phyloP scores from a whole-genome alignment of 139 green algal species.

The Limnomonas spitsbergensis region DNA sequence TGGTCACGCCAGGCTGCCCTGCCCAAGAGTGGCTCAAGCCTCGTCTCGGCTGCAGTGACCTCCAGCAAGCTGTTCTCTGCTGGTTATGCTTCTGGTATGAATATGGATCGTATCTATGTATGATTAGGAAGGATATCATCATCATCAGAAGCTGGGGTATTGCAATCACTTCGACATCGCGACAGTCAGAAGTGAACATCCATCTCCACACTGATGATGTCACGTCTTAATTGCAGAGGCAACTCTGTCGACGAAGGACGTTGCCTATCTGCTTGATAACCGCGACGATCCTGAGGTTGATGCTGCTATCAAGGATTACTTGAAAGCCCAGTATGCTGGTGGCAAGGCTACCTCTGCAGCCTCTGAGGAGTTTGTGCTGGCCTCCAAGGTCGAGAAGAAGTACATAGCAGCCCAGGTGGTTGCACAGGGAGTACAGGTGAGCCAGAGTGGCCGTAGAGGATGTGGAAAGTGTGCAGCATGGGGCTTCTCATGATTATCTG shows the following conservation, averaged over 20 bases:
- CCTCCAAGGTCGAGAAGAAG: constrained; percentile 53
- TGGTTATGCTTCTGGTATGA: constrained; percentile 2
- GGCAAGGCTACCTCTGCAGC: constrained; percentile 21
- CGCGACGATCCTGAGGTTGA: constrained; percentile 36
- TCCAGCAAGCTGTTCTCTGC: background rate
- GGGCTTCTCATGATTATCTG: too few relatives aligned
- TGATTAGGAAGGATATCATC: background rate
- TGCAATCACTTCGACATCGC: too few relatives aligned
- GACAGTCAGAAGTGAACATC: too few relatives aligned
- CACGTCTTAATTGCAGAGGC: background rate
- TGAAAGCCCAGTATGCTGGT: constrained; percentile 20
- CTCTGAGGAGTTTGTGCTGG: constrained; percentile 33
- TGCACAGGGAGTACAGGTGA: constrained; percentile 50
- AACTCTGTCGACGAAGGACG: constrained; percentile 35
- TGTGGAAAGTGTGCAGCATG: background rate
- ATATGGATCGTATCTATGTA: background rate
- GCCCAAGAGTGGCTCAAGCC: background rate
- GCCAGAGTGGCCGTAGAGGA: background rate
- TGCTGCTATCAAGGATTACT: constrained; percentile 33
- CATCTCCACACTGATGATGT: too few relatives aligned
- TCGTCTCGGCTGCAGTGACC: background rate
- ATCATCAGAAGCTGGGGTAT: too few relatives aligned
- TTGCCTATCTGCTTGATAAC: constrained; percentile 35
- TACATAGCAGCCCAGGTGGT: constrained; percentile 54
- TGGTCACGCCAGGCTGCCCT: background rate